Evolutionary conservation across 1,284 basidiomycete species (phyloP).

Genomic region (Cryptococcus hybrid): DNA sequence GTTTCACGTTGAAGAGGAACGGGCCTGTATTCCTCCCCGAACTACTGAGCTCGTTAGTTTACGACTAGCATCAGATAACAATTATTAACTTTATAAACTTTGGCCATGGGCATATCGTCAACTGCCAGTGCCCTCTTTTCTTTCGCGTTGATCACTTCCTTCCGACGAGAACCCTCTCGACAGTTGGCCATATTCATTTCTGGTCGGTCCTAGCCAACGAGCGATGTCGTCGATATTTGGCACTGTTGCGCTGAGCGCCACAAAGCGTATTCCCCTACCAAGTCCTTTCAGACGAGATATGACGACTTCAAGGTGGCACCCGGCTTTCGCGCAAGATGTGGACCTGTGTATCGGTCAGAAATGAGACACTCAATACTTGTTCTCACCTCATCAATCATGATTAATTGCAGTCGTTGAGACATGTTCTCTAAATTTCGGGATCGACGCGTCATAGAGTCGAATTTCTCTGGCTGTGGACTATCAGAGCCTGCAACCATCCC

Average conservation of each 20-base stretch:
- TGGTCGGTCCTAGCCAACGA: constrained; percentile 69
- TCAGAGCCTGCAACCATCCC: background rate
- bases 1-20: constrained; percentile 74
- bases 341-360: constrained; percentile 58
- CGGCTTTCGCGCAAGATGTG: constrained; percentile 87
- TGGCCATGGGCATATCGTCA: constrained; percentile 56
- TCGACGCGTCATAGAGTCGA: constrained; percentile 84
- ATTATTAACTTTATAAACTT: constrained; percentile 65
- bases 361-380: constrained; percentile 10
- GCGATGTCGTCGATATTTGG: constrained; percentile 92
- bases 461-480: constrained; percentile 76
- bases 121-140: background rate
- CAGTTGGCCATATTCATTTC: constrained; percentile 2
- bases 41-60: constrained; percentile 54
- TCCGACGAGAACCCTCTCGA: constrained; percentile 14
- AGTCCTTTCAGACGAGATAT: constrained; percentile 77
- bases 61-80: background rate
- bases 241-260: constrained; percentile 83
- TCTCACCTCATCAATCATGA: constrained; percentile 84
- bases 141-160: constrained; percentile 6
- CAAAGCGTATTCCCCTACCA: constrained; percentile 68
- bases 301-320: constrained; percentile 89
- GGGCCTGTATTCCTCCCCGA: constrained; percentile 85
- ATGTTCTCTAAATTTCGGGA: constrained; percentile 55
- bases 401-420: constrained; percentile 51